These are phyloP conservation scores for Sarocladium strictum DNA, from an alignment of 2,329 filamentous ascomycete species.

Conservation along the genomic window DNA sequence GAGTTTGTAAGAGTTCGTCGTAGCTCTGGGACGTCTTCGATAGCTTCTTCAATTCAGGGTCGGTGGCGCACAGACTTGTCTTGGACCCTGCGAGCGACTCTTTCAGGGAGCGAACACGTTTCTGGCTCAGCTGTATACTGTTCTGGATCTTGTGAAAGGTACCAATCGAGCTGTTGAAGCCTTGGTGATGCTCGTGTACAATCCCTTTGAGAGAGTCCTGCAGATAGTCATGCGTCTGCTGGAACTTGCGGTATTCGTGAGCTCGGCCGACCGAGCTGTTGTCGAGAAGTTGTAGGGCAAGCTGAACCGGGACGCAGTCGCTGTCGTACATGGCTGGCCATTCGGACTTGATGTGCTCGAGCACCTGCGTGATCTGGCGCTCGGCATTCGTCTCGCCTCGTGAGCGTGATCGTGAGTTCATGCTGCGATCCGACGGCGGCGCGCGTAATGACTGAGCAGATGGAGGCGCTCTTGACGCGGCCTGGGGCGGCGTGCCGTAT, in stretches of 20 bases:
- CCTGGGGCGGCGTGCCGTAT: constrained; percentile 31
- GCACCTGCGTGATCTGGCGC: constrained; percentile 55
- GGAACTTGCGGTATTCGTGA: constrained; percentile 80
- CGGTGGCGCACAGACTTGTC: constrained; percentile 72
- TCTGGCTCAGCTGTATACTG: constrained; percentile 84
- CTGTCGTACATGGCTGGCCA: constrained; percentile 90
- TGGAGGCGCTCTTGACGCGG: constrained; percentile 22
- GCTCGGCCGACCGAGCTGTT: constrained; percentile 88
- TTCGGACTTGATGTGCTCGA: constrained; percentile 78
- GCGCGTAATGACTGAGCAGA: constrained; percentile 11
- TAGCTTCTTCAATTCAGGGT: constrained; percentile 85
- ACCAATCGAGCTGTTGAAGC: constrained; percentile 97
- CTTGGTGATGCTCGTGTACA: constrained; percentile 97
- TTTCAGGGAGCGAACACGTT: constrained; percentile 74
- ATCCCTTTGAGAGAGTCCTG: constrained; percentile 90
- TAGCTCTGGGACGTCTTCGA: constrained; percentile 85
- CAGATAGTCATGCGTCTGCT: constrained; percentile 78
- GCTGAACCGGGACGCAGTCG: constrained; percentile 86
- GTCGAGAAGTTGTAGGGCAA: constrained; percentile 92
- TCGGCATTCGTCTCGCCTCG: constrained; percentile 43
- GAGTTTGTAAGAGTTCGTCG: constrained; percentile 77
- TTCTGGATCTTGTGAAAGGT: constrained; percentile 98
- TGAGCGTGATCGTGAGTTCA: constrained; percentile 28
- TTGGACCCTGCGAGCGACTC: constrained; percentile 79
- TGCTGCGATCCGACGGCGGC: constrained; percentile 17